Conservation (phyloP, 2,329 filamentous ascomycete genomes). For the Colletotrichum eleusines region DNA sequence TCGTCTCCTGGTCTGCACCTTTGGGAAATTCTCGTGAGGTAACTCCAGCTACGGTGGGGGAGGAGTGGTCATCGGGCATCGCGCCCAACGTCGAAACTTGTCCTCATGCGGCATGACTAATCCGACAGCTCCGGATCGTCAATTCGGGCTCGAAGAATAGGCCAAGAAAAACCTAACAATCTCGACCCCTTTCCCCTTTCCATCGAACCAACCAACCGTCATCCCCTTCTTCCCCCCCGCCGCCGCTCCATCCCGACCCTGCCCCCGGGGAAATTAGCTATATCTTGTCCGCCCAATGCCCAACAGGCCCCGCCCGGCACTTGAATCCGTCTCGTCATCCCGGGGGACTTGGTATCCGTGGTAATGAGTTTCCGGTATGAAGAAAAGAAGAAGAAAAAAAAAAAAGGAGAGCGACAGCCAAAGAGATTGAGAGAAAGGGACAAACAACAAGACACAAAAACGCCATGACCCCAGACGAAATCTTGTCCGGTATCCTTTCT, state of each 20-base stretch:
- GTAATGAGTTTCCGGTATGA: not conserved
- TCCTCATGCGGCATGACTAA: too few species aligned
- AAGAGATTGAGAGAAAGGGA: not conserved
- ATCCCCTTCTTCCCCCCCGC: not conserved
- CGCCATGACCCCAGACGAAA: too few species aligned
- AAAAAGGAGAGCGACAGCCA: not conserved
- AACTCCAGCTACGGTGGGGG: too few species aligned
- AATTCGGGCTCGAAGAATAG: not conserved
- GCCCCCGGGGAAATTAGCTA: slow-evolving; percentile 11
- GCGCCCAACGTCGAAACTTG: too few species aligned
- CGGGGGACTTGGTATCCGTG: not conserved
- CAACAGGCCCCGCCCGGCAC: not conserved
- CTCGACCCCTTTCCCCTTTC: not conserved
- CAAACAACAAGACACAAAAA: not conserved
- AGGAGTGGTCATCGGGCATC: too few species aligned
- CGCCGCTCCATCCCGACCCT: too few species aligned
- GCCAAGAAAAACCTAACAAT: not conserved
- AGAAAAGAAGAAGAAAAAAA: not conserved
- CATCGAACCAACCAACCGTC: not conserved
- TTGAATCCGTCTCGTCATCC: not conserved
- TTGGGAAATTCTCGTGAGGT: too few species aligned
- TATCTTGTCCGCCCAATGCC: not conserved
- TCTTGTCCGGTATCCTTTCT: not conserved
- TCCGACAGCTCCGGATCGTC: not conserved
- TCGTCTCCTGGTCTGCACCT: too few species aligned